Base-by-base conservation (phyloP, 1,284 basidiomycete genomes). In the Moesziomyces sp. region DNA sequence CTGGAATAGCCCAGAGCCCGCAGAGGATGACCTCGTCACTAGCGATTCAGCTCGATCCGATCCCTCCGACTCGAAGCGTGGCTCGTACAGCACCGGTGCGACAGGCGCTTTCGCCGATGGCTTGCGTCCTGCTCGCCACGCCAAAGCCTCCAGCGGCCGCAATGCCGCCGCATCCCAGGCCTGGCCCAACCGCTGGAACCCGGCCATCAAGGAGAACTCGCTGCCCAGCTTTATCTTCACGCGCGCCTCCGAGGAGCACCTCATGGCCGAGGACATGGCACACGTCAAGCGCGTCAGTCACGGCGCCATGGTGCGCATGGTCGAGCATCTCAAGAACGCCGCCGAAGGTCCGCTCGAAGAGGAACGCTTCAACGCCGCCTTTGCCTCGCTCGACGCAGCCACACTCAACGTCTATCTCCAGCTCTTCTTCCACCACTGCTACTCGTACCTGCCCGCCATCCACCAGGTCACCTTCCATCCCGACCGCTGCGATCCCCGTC, bases 381-480 rank as follows among this genome's bases (percentile, higher is more conserved):
- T 62, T 35, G 53, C 47, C 19, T 52, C 60, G n/a, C 46, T 71
- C 62, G 52, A 53, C 30, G 53, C 53, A 5, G 42, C 42, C 11
- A 55, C 57, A 5, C 47, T 66, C 28, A 66, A 72, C 49, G 18
- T 68, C 43, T 56, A 69, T 19, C 56, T 63, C 1, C 62, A 67
- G 46, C 60, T 76, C 52, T 72, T 57, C 19, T 73, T 72, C 35
- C 46, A 59, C 26, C 53, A 64, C 30, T 74, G 61, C 49, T 53
- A 69, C n/a, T 55, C 49, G 3, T 47, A 34, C 34, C 38, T 55
- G n/a, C 70, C 70, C 26, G 50, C 67, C 24, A 51, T 74, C 18
- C 70, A 69, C 34, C 56, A 54, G 40, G 28, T 38, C 46, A 74
- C 64, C n/a, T 74, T 69, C 26, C 18, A 55, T 35, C 64, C 70